Evolutionary conservation across 768 basidiomycete genomes (phyloP).

Genomic region (Lactarius hengduanensis): DNA sequence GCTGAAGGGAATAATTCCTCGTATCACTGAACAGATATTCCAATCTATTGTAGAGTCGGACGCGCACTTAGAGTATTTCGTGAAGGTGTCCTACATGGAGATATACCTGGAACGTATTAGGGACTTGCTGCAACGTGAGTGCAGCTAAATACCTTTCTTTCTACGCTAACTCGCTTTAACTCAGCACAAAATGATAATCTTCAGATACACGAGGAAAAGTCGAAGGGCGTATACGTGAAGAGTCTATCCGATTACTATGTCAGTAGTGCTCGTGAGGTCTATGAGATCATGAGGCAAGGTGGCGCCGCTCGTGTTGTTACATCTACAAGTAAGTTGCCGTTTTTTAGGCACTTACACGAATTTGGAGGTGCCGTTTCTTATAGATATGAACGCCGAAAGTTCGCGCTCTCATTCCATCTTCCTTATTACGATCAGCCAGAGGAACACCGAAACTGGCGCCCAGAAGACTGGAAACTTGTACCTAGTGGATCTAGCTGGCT

Average conservation of each 20-base stretch:
- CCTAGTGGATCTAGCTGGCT: slow-evolving; percentile 96
- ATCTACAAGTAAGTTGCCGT: slow-evolving; percentile 73
- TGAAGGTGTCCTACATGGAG: slow-evolving; percentile 99
- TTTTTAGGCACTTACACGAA: slow-evolving; percentile 5
- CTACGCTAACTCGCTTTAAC: slow-evolving; percentile 1
- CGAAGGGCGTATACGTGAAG: slow-evolving; percentile 97
- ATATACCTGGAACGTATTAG: slow-evolving; percentile 96
- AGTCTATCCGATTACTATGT: slow-evolving; percentile 98
- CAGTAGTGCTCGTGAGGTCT: slow-evolving; percentile 91
- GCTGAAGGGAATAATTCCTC: slow-evolving; percentile 93
- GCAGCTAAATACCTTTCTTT: background rate
- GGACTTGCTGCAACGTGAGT: slow-evolving; percentile 92
- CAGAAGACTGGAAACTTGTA: slow-evolving; percentile 97
- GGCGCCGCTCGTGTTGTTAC: slow-evolving; percentile 88
- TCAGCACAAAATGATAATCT: slow-evolving; percentile 96
- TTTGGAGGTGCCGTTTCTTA: slow-evolving; percentile 16
- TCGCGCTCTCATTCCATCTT: slow-evolving; percentile 99
- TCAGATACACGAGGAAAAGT: slow-evolving; percentile 98
- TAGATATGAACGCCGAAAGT: slow-evolving; percentile 99
- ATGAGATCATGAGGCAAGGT: slow-evolving; percentile 98
- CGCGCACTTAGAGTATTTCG: slow-evolving; percentile 93
- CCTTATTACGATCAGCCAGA: slow-evolving; percentile 94
- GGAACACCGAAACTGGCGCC: slow-evolving; percentile 93
- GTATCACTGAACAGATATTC: slow-evolving; percentile 99
- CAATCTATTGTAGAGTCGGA: slow-evolving; percentile 96